Percentiles rank a stretch among this genome's conserved stretches.
phyloP scores from a whole-genome alignment of 495 filamentous ascomycete genomes.

The Choiromyces venosus region DNA sequence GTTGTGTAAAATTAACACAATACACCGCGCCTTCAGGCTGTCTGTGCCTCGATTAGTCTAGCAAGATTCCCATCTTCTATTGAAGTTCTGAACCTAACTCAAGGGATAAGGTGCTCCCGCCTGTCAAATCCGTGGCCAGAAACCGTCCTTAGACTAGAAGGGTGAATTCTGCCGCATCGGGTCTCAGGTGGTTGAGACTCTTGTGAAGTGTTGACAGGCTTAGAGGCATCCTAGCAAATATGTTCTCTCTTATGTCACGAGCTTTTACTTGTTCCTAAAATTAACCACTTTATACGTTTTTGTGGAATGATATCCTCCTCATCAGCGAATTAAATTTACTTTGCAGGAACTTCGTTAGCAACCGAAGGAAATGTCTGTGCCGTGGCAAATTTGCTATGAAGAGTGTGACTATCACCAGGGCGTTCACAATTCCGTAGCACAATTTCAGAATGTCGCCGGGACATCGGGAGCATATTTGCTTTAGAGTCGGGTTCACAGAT shows the following conservation, averaged over 20 bases:
- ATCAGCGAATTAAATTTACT: not conserved
- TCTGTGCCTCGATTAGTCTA: too few relatives aligned
- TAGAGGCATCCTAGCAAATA: not conserved
- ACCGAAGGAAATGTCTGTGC: not conserved
- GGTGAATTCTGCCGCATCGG: too few relatives aligned
- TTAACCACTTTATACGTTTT: not conserved
- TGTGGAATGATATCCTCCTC: not conserved
- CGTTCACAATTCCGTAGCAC: not conserved
- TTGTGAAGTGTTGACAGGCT: not conserved
- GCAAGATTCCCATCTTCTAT: not conserved
- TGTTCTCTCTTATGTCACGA: not conserved
- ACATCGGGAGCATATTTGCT: not conserved
- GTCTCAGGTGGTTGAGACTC: too few relatives aligned
- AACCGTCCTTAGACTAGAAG: too few relatives aligned
- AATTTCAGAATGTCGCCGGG: not conserved
- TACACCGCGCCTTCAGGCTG: too few relatives aligned
- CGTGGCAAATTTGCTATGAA: not conserved
- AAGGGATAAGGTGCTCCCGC: not conserved
- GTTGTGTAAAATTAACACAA: too few relatives aligned
- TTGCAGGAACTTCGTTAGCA: not conserved
- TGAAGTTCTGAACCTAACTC: not conserved
- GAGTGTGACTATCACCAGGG: not conserved
- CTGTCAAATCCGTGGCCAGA: not conserved
- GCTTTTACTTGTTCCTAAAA: not conserved
- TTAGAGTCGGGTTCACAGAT: not conserved